These are phyloP conservation scores for Mallotus japonicus DNA, from an alignment of 441 rosid species.

Conservation along the genomic window DNA sequence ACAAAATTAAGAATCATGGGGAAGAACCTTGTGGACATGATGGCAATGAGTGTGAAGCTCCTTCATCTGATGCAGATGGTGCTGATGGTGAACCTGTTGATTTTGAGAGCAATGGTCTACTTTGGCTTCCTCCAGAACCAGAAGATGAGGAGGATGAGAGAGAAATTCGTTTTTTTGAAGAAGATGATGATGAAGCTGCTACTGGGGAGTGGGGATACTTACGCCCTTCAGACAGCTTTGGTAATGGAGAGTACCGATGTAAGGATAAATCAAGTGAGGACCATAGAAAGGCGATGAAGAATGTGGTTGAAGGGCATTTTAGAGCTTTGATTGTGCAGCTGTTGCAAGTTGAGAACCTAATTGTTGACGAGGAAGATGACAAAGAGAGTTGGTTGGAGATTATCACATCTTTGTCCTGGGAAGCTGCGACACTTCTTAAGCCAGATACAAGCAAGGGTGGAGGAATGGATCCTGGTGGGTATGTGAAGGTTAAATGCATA, in stretches of 20 bases:
- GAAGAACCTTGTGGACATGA: slow-evolving; percentile 50
- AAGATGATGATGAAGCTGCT: slow-evolving; percentile 56
- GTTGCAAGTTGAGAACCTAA: slow-evolving; percentile 86
- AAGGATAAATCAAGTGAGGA: slow-evolving; percentile 76
- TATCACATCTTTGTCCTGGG: slow-evolving; percentile 93
- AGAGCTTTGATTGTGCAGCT: slow-evolving; percentile 94
- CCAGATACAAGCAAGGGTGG: slow-evolving; percentile 96
- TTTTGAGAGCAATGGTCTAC: slow-evolving; percentile 82
- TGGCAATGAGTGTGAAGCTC: slow-evolving; percentile 61
- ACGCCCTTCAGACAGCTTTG: slow-evolving; percentile 67
- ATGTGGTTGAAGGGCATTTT: slow-evolving; percentile 95
- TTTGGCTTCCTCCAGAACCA: slow-evolving; percentile 99
- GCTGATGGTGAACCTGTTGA: slow-evolving; percentile 67
- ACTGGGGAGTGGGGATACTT: slow-evolving; percentile 84
- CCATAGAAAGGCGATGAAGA: slow-evolving; percentile 81
- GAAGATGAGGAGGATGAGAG: slow-evolving; percentile 97
- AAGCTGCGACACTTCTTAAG: slow-evolving; percentile 91
- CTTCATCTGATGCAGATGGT: slow-evolving; percentile 53
- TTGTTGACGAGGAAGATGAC: slow-evolving; percentile 58
- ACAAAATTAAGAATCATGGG: slow-evolving; percentile 43
- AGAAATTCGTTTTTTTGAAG: slow-evolving; percentile 63
- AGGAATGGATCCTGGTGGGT: slow-evolving; percentile 99
- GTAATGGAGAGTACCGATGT: slow-evolving; percentile 65
- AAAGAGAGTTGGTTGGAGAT: slow-evolving; percentile 90
- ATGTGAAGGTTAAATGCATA: slow-evolving; percentile 96